Percentiles rank a stretch among this genome's conserved stretches.
These are phyloP conservation scores for Pseudopyricularia cyperi DNA, from an alignment of 2,329 filamentous ascomycete species.

Conservation along the genomic window DNA sequence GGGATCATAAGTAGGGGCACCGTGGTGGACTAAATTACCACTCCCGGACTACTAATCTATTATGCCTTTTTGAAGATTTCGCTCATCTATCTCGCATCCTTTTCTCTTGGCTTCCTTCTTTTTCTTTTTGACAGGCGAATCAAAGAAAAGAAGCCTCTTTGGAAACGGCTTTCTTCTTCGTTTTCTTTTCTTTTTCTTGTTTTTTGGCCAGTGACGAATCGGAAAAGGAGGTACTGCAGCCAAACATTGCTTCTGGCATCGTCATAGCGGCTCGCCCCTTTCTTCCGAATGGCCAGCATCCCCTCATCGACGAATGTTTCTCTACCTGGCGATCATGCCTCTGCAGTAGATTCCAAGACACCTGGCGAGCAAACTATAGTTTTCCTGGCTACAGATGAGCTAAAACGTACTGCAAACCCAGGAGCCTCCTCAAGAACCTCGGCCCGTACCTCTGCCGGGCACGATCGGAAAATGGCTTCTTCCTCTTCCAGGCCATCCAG, in stretches of 20 bases:
- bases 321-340: background rate
- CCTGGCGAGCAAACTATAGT: background rate
- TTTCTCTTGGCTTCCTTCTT: no score
- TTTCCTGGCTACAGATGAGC: background rate
- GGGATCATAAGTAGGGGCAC: background rate
- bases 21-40: no score
- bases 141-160: no score
- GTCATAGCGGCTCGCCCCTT: background rate
- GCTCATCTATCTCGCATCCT: no score
- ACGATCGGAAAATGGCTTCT: no score
- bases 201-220: background rate
- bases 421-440: background rate
- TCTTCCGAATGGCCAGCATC: background rate
- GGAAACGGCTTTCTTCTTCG: no score
- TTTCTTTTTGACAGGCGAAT: no score
- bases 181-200: no score
- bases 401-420: background rate
- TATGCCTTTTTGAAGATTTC: no score
- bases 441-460: no score
- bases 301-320: background rate
- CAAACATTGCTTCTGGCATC: background rate
- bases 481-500: no score
- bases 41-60: no score
- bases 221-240: background rate
- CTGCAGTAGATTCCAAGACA: background rate